phyloP scores from a whole-genome alignment of 768 basidiomycete species.

The Serendipita vermifera region DNA sequence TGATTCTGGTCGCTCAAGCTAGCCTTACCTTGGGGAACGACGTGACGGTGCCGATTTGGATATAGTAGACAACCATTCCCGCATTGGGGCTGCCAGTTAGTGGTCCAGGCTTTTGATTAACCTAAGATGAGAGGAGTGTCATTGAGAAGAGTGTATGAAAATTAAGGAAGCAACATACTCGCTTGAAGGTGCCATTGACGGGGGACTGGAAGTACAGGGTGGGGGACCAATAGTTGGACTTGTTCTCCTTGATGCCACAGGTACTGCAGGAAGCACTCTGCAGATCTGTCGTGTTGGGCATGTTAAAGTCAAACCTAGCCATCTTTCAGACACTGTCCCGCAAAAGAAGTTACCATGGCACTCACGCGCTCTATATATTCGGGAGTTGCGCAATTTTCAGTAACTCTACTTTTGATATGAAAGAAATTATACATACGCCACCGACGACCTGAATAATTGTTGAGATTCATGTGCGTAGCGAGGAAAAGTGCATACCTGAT shows the following conservation, averaged over 20 bases:
- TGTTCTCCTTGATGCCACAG: conserved; percentile 12
- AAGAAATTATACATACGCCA: conserved; percentile 9
- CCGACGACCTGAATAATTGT: conserved; percentile 8
- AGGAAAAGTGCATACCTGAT: conserved; percentile 4
- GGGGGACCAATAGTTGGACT: conserved; percentile 14
- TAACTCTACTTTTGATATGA: not conserved
- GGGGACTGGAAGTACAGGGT: conserved; percentile 15
- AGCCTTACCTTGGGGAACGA: conserved; percentile 13
- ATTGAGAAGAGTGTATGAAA: not conserved
- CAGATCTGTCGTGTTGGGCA: conserved; percentile 11
- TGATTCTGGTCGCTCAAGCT: not conserved
- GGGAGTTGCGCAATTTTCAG: not conserved
- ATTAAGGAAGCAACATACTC: not conserved
- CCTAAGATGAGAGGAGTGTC: not conserved
- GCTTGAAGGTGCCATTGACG: conserved; percentile 13
- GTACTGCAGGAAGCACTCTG: conserved; percentile 11
- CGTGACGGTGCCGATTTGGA: conserved; percentile 12
- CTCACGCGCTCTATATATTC: conserved; percentile 4
- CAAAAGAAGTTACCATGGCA: not conserved
- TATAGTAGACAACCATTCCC: conserved; percentile 15
- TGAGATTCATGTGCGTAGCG: not conserved
- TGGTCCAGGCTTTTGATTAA: conserved; percentile 11
- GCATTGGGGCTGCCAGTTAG: conserved; percentile 13
- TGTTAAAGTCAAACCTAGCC: conserved; percentile 12
- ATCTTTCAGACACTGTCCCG: not conserved